Conservation (phyloP, 1,139 yeast species). For the Tardiomyces blankii region DNA sequence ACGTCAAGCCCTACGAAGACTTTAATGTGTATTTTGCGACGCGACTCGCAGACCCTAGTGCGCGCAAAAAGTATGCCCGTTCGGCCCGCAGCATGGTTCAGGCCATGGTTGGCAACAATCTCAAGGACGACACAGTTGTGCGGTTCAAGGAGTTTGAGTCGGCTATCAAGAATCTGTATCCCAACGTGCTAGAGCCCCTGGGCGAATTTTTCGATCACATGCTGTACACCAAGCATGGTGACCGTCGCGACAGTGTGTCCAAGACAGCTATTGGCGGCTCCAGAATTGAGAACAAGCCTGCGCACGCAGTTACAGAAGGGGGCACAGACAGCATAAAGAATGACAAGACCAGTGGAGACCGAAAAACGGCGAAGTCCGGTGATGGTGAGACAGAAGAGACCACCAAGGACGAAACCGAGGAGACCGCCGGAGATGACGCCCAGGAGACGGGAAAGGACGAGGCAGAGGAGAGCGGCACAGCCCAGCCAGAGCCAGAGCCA, state of each 20-base stretch:
- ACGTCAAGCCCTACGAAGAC: slow-evolving; percentile 8
- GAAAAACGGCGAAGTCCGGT: neutral
- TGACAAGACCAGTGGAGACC: too few relatives aligned
- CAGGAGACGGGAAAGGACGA: too few relatives aligned
- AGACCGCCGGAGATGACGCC: too few relatives aligned
- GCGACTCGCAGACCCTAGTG: slow-evolving; percentile 6
- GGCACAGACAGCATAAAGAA: too few relatives aligned
- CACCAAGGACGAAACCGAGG: neutral
- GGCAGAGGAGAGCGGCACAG: too few relatives aligned
- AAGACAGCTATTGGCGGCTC: too few relatives aligned
- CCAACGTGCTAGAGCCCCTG: slow-evolving; percentile 16
- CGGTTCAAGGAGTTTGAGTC: slow-evolving; percentile 11
- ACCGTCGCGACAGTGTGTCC: neutral
- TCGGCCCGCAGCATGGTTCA: slow-evolving; percentile 12
- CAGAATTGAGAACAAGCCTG: neutral
- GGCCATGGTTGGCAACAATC: slow-evolving; percentile 7
- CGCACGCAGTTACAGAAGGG: neutral
- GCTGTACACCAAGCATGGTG: slow-evolving; percentile 5
- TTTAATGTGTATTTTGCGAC: slow-evolving; percentile 5
- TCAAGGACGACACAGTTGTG: neutral
- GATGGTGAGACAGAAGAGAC: neutral
- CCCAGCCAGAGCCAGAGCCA: too few relatives aligned
- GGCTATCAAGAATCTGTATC: slow-evolving; percentile 11
- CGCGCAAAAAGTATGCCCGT: slow-evolving; percentile 3
- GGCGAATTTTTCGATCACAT: slow-evolving; percentile 16